phyloP scores from a whole-genome alignment of 192 early-diverging fungal genomes.

The Coemansia sp. region DNA sequence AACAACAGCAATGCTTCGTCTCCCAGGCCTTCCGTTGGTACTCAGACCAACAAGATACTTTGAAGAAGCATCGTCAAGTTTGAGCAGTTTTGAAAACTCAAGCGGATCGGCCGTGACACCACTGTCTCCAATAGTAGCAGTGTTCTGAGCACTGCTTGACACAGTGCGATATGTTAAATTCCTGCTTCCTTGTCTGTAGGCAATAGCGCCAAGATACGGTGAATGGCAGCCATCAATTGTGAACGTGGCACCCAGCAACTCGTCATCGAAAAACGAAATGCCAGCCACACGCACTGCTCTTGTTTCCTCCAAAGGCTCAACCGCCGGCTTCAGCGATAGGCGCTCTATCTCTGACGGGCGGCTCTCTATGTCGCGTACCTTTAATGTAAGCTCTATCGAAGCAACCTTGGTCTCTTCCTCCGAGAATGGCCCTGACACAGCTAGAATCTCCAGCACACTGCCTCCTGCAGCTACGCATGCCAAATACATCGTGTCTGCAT shows the following conservation, averaged over 20 bases:
- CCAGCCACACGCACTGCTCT: slow-evolving; percentile 12
- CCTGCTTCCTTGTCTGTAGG: slow-evolving; percentile 11
- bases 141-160: not conserved
- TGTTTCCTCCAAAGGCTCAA: not conserved
- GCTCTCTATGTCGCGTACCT: not conserved
- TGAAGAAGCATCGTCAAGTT: slow-evolving; percentile 16
- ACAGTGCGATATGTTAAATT: not conserved
- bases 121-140: not conserved
- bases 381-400: not conserved
- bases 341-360: not conserved
- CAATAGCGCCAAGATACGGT: slow-evolving; percentile 27
- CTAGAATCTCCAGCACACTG: not conserved
- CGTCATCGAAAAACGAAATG: slow-evolving; percentile 40
- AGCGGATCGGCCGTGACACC: slow-evolving; percentile 8
- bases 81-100: slow-evolving; percentile 21
- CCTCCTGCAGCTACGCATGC: not conserved
- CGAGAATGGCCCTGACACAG: not conserved
- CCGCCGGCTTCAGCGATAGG: not conserved
- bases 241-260: slow-evolving; percentile 27
- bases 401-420: not conserved
- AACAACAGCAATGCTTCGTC: slow-evolving; percentile 41
- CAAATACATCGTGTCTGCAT: slow-evolving; percentile 9
- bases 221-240: slow-evolving; percentile 27
- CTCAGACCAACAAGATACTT: slow-evolving; percentile 13
- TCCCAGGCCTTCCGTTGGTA: slow-evolving; percentile 32